Base-by-base conservation (phyloP, 768 basidiomycete species). In the Amyloporia xantha region DNA sequence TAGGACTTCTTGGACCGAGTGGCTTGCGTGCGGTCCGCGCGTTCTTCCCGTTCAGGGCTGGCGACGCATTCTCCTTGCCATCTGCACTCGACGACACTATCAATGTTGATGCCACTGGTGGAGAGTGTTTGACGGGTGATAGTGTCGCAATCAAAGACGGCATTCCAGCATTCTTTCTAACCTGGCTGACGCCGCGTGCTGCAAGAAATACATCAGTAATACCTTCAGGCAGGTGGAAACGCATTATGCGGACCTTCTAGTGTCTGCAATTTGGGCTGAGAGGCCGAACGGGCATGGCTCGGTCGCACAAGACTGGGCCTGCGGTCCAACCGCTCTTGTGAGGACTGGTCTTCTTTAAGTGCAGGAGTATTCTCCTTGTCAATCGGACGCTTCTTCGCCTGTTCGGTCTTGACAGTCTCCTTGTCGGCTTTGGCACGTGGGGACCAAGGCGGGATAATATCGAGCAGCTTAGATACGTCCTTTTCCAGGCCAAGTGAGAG, bases 361-460 rank as follows among this genome's bases (percentile, higher is more conserved):
- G 48, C 27, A 5, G 19, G 20, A 19, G 11, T 27, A 27, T 47
- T 50, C 51, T 53, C 50, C 45, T 54, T 53, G 20, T 35, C 43
- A 2, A 24, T 19, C 21, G 33, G 50, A 21, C 49, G 54, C 53
- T 44, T 51, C 49, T 57, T 50, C 38, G 33, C 30, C 25, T 17
- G 25, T 12, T 47, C 43, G 26, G 20, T 48, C 48, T 54, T 59
- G 28, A n/a, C 23, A 36, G 56, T 54, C 50, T 49, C 54, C 26
- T 49, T 48, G 12, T 50, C 53, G 23, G 43, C 41, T 5, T 54
- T 52, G n/a, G n/a, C n/a, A 9, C 58, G 59, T 11, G 57, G 53
- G 11, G 62, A 49, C 68, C 64, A 67, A 1, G 67, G 71, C 17
- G 71, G 58, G 37, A 66, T 57, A 26, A 67, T 62, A 20, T 71